Conservation (phyloP, 2,329 filamentous ascomycete genomes). For the Fusarium globosum region DNA sequence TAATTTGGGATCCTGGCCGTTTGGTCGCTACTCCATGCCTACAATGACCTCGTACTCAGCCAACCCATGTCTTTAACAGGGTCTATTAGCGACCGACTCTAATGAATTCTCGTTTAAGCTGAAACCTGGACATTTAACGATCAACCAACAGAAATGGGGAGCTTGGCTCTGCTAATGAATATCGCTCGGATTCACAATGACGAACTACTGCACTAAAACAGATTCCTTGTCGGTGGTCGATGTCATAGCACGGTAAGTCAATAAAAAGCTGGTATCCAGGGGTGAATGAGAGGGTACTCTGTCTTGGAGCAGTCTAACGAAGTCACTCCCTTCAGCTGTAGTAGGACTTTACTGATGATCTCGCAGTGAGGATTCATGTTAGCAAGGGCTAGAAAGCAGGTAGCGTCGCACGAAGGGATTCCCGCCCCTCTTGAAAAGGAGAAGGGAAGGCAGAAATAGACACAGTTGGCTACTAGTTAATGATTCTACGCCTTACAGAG, state of each 20-base stretch:
- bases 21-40: not conserved
- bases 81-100: constrained; percentile 3
- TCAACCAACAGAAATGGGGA: constrained; percentile 3
- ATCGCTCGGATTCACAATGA: constrained; percentile 19
- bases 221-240: not conserved
- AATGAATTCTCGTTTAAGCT: constrained; percentile 16
- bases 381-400: not conserved
- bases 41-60: not conserved
- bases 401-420: not conserved
- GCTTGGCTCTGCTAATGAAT: constrained; percentile 11
- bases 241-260: not conserved
- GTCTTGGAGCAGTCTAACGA: not conserved
- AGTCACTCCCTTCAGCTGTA: constrained; percentile 21
- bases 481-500: not conserved
- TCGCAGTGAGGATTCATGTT: not conserved
- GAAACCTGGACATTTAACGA: constrained; percentile 11
- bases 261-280: not conserved
- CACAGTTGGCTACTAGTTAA: not conserved
- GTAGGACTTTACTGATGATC: not conserved
- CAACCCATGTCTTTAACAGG: not conserved
- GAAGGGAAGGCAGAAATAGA: not conserved
- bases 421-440: not conserved
- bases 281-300: not conserved
- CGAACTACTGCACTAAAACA: not conserved
- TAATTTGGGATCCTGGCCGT: constrained; percentile 10